Percentiles rank a stretch among this genome's conserved stretches.
phyloP scores from a whole-genome alignment of 768 basidiomycete genomes.

The Leucocoprinus leucothites region DNA sequence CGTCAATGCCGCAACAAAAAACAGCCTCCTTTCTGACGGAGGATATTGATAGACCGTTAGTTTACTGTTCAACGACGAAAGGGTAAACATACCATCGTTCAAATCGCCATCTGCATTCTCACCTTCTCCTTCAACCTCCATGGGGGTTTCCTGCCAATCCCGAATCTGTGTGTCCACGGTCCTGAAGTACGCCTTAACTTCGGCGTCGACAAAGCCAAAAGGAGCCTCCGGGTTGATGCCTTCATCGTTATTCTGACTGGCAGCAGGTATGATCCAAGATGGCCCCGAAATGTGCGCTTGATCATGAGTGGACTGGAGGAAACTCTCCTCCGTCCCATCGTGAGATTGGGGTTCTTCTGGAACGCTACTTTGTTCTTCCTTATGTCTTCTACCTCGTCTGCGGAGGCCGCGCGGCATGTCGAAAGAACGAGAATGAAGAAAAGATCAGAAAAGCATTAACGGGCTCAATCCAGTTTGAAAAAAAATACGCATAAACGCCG shows the following conservation, averaged over 20 bases:
- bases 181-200: slow-evolving; percentile 90
- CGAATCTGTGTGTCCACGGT: slow-evolving; percentile 86
- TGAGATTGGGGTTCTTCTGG: slow-evolving; percentile 2
- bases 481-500: background rate
- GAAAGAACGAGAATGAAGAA: background rate
- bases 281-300: slow-evolving; percentile 38
- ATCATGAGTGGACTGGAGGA: slow-evolving; percentile 16
- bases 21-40: slow-evolving; percentile 63
- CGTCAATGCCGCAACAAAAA: slow-evolving; percentile 77
- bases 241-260: slow-evolving; percentile 28
- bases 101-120: slow-evolving; percentile 49
- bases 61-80: background rate
- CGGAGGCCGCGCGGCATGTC: slow-evolving; percentile 67
- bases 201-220: slow-evolving; percentile 86
- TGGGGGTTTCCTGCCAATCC: slow-evolving; percentile 71
- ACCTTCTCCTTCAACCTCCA: slow-evolving; percentile 34
- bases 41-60: background rate
- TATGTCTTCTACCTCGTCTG: slow-evolving; percentile 77
- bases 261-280: slow-evolving; percentile 65
- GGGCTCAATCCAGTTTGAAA: background rate
- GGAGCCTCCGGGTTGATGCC: slow-evolving; percentile 62
- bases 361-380: slow-evolving; percentile 36
- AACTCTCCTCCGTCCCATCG: slow-evolving; percentile 9
- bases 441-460: background rate
- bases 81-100: slow-evolving; percentile 56